Evolutionary conservation across 352 stramenopile genomes (phyloP).

Genomic region (Phytophthora vignae): DNA sequence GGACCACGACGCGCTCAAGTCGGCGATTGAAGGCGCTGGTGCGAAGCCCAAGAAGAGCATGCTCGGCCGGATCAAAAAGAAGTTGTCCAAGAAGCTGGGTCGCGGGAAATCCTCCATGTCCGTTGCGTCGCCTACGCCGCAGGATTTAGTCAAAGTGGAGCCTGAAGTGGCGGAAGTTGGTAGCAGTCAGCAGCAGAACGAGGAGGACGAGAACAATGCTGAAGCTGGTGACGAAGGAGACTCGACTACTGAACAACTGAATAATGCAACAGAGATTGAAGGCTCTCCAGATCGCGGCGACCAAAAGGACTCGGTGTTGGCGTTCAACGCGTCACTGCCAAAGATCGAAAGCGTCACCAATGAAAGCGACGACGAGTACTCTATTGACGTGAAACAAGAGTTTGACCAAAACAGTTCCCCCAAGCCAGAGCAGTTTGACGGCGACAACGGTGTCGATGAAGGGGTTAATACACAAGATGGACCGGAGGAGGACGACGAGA

Average conservation of each 20-base stretch:
- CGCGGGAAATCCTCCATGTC: conserved; percentile 47
- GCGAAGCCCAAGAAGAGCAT: conserved; percentile 68
- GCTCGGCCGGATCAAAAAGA: conserved; percentile 78
- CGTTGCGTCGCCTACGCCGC: conserved; percentile 39
- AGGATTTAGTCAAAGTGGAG: conserved; percentile 40
- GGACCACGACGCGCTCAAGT: conserved; percentile 8
- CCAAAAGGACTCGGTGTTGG: conserved; percentile 19
- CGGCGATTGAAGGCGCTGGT: background rate
- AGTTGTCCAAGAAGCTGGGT: conserved; percentile 58
- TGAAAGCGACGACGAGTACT: background rate
- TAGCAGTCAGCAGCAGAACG: conserved; percentile 17
- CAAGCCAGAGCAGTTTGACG: conserved; percentile 12
- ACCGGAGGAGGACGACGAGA: conserved; percentile 17
- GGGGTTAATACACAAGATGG: conserved; percentile 8
- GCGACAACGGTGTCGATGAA: conserved; percentile 14
- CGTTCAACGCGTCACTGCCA: conserved; percentile 18
- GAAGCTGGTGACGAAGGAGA: conserved; percentile 18
- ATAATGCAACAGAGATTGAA: conserved; percentile 2
- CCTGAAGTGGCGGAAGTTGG: conserved; percentile 16
- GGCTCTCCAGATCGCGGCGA: background rate
- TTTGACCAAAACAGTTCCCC: conserved; percentile 9
- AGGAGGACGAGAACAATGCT: conserved; percentile 21
- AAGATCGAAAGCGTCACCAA: background rate
- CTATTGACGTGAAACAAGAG: conserved; percentile 4
- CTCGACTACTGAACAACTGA: background rate